Evolutionary conservation across 768 basidiomycete genomes (phyloP).

Genomic region (Mycena sanguinolenta): DNA sequence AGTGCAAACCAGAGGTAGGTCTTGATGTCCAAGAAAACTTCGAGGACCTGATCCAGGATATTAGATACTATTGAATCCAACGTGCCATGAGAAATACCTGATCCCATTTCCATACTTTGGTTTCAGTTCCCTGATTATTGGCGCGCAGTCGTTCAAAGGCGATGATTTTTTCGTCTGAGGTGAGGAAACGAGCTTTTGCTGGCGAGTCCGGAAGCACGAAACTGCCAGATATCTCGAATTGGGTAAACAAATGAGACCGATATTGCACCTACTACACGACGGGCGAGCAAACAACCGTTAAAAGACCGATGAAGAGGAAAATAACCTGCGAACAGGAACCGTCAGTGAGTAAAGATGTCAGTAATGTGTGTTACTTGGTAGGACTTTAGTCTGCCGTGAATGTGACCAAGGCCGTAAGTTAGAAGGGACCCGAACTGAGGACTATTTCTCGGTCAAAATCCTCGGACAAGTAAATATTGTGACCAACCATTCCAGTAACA

Average conservation of each 20-base stretch:
- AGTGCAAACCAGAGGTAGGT: slow-evolving; percentile 58
- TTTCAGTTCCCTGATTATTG: slow-evolving; percentile 61
- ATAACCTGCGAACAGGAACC: slow-evolving; percentile 46
- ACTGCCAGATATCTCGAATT: slow-evolving; percentile 34
- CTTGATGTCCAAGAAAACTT: slow-evolving; percentile 55
- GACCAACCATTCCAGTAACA: slow-evolving; percentile 51
- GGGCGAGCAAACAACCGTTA: slow-evolving; percentile 55
- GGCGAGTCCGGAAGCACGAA: slow-evolving; percentile 61
- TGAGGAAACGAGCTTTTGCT: slow-evolving; percentile 55
- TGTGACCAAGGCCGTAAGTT: slow-evolving; percentile 57
- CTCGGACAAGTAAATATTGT: not conserved
- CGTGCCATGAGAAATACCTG: slow-evolving; percentile 45
- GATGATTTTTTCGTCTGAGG: slow-evolving; percentile 55
- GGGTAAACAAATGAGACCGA: not conserved
- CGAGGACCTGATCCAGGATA: slow-evolving; percentile 23
- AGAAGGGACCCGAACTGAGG: slow-evolving; percentile 56
- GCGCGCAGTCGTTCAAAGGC: slow-evolving; percentile 57
- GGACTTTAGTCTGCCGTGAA: slow-evolving; percentile 50
- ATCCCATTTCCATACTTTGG: slow-evolving; percentile 61
- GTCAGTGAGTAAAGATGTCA: not conserved
- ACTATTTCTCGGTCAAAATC: not conserved
- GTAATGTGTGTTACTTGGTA: slow-evolving; percentile 53
- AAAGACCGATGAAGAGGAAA: slow-evolving; percentile 59
- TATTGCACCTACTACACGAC: slow-evolving; percentile 47
- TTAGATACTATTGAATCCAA: not conserved